phyloP scores from a whole-genome alignment of 768 basidiomycete genomes.

The Crassisporium funariophilum region DNA sequence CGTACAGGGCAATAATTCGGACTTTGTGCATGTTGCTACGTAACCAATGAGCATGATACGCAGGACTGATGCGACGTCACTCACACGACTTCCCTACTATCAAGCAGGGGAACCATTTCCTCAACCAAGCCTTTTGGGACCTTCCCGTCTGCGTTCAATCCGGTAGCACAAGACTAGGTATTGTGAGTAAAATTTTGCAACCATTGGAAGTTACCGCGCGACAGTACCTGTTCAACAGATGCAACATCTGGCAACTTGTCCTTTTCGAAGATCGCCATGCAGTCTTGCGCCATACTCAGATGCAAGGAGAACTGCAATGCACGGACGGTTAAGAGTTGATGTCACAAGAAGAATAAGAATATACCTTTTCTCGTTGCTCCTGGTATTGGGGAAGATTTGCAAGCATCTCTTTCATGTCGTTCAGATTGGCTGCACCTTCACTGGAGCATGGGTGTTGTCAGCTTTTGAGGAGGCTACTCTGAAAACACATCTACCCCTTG shows the following conservation, averaged over 20 bases:
- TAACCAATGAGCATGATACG: slow-evolving; percentile 3
- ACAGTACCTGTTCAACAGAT: slow-evolving; percentile 82
- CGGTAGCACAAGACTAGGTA: slow-evolving; percentile 89
- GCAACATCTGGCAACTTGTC: slow-evolving; percentile 83
- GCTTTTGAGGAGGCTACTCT: slow-evolving; percentile 1
- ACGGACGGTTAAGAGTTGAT: background rate
- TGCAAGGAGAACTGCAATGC: slow-evolving; percentile 87
- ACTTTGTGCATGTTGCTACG: slow-evolving; percentile 88
- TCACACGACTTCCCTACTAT: slow-evolving; percentile 82
- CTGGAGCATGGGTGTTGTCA: slow-evolving; percentile 34
- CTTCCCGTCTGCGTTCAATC: slow-evolving; percentile 88
- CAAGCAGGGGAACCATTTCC: slow-evolving; percentile 97
- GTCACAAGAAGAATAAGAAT: slow-evolving; percentile 8
- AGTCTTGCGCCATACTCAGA: slow-evolving; percentile 96
- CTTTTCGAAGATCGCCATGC: slow-evolving; percentile 91
- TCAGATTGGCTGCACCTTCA: slow-evolving; percentile 82
- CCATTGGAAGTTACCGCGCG: slow-evolving; percentile 14
- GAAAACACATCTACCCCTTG: slow-evolving; percentile 63
- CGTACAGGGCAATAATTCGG: slow-evolving; percentile 93
- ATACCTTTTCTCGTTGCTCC: slow-evolving; percentile 91
- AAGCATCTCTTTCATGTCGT: slow-evolving; percentile 99
- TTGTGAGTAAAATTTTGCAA: background rate
- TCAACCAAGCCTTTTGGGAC: slow-evolving; percentile 93
- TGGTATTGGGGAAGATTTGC: slow-evolving; percentile 93
- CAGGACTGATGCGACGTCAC: slow-evolving; percentile 19